These are phyloP conservation scores for Silene uniflora DNA, from an alignment of 148 eudicot species.

Conservation along the genomic window DNA sequence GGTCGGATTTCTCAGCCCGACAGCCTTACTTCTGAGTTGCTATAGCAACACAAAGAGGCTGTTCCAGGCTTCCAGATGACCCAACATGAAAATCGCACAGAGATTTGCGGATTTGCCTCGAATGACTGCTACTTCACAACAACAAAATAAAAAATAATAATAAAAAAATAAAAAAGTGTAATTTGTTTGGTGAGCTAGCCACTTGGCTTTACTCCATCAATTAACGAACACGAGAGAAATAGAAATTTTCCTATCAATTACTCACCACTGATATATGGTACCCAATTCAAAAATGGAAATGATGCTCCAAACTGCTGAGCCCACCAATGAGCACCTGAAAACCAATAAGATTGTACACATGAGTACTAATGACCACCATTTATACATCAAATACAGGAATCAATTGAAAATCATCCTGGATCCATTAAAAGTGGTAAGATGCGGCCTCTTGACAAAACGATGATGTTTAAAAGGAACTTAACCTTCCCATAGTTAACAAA, in stretches of 20 bases:
- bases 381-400: neutral
- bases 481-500: neutral
- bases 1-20: neutral
- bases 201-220: neutral
- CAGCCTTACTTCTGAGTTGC: too few species aligned
- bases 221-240: conserved; percentile 1
- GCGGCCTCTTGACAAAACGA: neutral
- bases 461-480: neutral
- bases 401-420: conserved; percentile 8
- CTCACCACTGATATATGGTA: conserved; percentile 72
- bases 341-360: conserved; percentile 11
- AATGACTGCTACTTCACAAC: neutral
- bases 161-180: neutral
- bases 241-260: neutral
- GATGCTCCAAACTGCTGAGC: conserved; percentile 73
- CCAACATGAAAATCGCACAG: neutral
- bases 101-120: neutral
- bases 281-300: conserved; percentile 76
- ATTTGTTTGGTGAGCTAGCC: too few species aligned
- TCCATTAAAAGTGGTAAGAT: neutral
- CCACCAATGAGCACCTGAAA: conserved; percentile 96
- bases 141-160: too few species aligned
- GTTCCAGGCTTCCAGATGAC: neutral
- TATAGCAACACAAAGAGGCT: neutral
- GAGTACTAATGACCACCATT: neutral